Percentiles rank a stretch among this genome's conserved stretches.
These are phyloP conservation scores for Macrophomina tecta DNA, from an alignment of 2,329 filamentous ascomycete genomes.

Conservation along the genomic window DNA sequence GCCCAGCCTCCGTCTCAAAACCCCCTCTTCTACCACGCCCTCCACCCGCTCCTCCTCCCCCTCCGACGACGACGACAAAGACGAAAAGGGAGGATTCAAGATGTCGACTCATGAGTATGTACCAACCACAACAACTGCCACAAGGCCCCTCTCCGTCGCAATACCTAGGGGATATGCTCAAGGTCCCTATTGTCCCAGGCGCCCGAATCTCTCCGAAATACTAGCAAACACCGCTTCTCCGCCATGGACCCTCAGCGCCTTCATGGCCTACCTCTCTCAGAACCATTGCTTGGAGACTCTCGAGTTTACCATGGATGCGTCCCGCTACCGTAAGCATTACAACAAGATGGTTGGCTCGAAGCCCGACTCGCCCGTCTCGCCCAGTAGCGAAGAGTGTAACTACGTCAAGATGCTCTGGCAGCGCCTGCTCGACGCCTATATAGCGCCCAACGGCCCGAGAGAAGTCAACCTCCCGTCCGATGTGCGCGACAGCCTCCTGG, in stretches of 20 bases:
- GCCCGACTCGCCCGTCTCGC: slow-evolving; percentile 53
- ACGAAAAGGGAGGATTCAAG: slow-evolving; percentile 48
- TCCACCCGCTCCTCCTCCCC: slow-evolving; percentile 40
- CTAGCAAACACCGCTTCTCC: slow-evolving; percentile 83
- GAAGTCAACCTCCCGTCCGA: slow-evolving; percentile 90
- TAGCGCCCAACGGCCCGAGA: slow-evolving; percentile 79
- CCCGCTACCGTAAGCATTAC: slow-evolving; percentile 77
- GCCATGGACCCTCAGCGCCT: slow-evolving; percentile 89
- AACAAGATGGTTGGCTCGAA: slow-evolving; percentile 61
- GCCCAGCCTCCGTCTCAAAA: slow-evolving; percentile 40
- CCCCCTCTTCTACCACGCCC: slow-evolving; percentile 41
- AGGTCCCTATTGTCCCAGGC: slow-evolving; percentile 61
- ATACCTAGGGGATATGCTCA: slow-evolving; percentile 50
- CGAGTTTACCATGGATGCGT: slow-evolving; percentile 94
- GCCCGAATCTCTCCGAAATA: slow-evolving; percentile 84
- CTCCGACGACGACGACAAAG: slow-evolving; percentile 37
- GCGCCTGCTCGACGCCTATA: slow-evolving; percentile 87
- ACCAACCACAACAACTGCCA: slow-evolving; percentile 36
- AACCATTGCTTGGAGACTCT: slow-evolving; percentile 97
- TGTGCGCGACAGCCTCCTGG: slow-evolving; percentile 81
- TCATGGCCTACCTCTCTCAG: slow-evolving; percentile 95
- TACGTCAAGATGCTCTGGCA: slow-evolving; percentile 85
- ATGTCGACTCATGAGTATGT: slow-evolving; percentile 56
- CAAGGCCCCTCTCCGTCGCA: slow-evolving; percentile 56
- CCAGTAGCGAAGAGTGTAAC: slow-evolving; percentile 64